Evolutionary conservation across 352 stramenopile species (phyloP).

Genomic region (Pythium phragmitis): DNA sequence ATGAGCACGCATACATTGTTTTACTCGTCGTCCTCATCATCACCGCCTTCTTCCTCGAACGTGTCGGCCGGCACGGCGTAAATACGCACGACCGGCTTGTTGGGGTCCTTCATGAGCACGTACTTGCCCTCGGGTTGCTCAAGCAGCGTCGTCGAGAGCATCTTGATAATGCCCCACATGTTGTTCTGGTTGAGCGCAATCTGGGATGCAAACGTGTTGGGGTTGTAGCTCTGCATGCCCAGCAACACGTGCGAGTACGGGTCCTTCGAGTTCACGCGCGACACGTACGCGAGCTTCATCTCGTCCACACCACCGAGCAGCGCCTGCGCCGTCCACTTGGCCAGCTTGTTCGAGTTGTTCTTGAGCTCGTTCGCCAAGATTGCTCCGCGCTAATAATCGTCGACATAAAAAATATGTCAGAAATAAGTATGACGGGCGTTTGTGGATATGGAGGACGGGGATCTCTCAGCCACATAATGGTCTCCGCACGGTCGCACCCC

Average conservation of each 20-base stretch:
- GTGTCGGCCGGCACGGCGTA: conserved; percentile 95
- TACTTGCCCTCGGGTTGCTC: conserved; percentile 98
- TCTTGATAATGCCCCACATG: conserved; percentile 97
- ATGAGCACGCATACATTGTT: conserved; percentile 1
- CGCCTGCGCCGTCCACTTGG: conserved; percentile 97
- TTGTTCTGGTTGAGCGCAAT: conserved; percentile 97
- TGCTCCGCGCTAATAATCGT: conserved; percentile 83
- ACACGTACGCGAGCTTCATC: conserved; percentile 99
- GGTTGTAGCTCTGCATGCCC: conserved; percentile 96
- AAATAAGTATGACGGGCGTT: conserved; percentile 13
- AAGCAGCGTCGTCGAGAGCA: conserved; percentile 93
- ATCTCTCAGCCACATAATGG: conserved; percentile 33
- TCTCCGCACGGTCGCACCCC: conserved; percentile 33
- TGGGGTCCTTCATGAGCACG: conserved; percentile 98
- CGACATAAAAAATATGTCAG: neutral
- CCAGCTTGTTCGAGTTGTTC: conserved; percentile 98
- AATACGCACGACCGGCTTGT: conserved; percentile 96
- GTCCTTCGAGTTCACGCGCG: conserved; percentile 92
- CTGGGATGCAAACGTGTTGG: conserved; percentile 95
- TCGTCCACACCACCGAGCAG: conserved; percentile 94
- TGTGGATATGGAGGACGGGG: neutral
- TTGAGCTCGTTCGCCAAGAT: conserved; percentile 98
- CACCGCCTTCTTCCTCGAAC: conserved; percentile 92
- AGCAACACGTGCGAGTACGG: conserved; percentile 95
- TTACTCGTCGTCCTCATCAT: conserved; percentile 58